phyloP scores from a whole-genome alignment of 768 basidiomycete genomes.

The Jaapia argillacea region DNA sequence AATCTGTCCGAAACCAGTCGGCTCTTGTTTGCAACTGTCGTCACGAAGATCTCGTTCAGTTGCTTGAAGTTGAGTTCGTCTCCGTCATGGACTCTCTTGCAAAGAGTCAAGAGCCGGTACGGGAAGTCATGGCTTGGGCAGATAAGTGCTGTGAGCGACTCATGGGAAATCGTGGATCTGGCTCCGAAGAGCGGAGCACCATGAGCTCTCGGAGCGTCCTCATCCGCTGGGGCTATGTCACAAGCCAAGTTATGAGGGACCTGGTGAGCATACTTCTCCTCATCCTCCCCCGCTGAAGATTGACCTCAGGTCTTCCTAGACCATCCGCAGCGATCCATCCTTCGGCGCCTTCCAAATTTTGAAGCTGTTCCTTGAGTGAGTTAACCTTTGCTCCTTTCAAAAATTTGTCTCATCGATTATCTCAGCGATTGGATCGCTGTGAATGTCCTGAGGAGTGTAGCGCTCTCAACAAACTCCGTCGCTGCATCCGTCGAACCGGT shows the following conservation, averaged over 20 bases:
- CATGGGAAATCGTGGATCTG: slow-evolving; percentile 59
- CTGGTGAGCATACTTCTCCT: slow-evolving; percentile 38
- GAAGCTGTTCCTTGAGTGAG: slow-evolving; percentile 85
- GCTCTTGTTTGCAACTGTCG: slow-evolving; percentile 89
- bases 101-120: slow-evolving; percentile 71
- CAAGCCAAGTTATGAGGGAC: slow-evolving; percentile 88
- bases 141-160: slow-evolving; percentile 82
- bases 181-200: slow-evolving; percentile 63
- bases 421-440: slow-evolving; percentile 85
- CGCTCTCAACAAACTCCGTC: slow-evolving; percentile 83
- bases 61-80: slow-evolving; percentile 80
- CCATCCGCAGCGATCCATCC: slow-evolving; percentile 85
- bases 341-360: slow-evolving; percentile 90
- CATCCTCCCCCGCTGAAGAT: neutral
- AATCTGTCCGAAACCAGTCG: slow-evolving; percentile 87
- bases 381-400: slow-evolving; percentile 11
- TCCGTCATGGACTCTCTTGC: slow-evolving; percentile 59
- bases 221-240: slow-evolving; percentile 90
- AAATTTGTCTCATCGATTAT: slow-evolving; percentile 11
- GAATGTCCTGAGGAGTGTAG: slow-evolving; percentile 79
- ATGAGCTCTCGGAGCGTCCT: slow-evolving; percentile 84
- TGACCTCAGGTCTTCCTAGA: slow-evolving; percentile 32
- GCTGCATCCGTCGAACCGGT: slow-evolving; percentile 88
- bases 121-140: slow-evolving; percentile 86
- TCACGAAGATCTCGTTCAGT: slow-evolving; percentile 79